Conservation (phyloP, 2,329 filamentous ascomycete genomes). For the Ceratocystis cacaofunesta region DNA sequence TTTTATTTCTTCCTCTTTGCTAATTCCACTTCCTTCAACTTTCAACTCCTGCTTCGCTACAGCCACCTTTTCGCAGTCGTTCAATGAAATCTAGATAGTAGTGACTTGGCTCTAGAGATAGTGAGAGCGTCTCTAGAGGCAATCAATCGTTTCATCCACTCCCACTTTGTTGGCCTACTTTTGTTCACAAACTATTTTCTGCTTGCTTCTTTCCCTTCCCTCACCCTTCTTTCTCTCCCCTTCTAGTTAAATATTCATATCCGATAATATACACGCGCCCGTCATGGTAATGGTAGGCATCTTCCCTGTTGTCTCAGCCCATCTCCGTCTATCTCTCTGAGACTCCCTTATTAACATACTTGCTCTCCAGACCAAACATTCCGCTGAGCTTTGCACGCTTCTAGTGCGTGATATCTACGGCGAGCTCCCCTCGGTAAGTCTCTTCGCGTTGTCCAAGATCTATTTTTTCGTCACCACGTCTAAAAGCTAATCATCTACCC, state of each 20-base stretch:
- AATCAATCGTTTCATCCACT: conserved; percentile 27
- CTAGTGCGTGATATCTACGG: conserved; percentile 82
- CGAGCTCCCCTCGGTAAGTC: conserved; percentile 74
- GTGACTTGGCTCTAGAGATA: conserved; percentile 59
- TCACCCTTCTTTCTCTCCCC: neutral
- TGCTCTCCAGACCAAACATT: conserved; percentile 45
- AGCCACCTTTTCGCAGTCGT: conserved; percentile 3
- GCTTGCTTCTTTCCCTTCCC: neutral
- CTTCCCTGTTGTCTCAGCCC: neutral
- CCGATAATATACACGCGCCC: conserved; percentile 21
- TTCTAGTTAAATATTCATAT: conserved; percentile 33
- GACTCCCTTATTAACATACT: neutral
- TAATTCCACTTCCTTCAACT: neutral
- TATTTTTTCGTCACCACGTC: neutral
- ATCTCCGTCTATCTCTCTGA: neutral
- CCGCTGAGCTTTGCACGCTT: conserved; percentile 78
- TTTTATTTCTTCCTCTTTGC: neutral
- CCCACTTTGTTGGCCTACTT: neutral
- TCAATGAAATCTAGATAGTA: conserved; percentile 55
- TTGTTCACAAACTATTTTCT: neutral
- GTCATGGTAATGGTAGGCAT: conserved; percentile 26
- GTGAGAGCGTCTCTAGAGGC: conserved; percentile 63
- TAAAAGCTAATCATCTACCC: neutral
- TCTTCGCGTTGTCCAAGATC: neutral
- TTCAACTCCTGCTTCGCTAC: neutral